These are phyloP conservation scores for Noccaea caerulescens DNA, from an alignment of 345 rosid genomes.

Conservation along the genomic window DNA sequence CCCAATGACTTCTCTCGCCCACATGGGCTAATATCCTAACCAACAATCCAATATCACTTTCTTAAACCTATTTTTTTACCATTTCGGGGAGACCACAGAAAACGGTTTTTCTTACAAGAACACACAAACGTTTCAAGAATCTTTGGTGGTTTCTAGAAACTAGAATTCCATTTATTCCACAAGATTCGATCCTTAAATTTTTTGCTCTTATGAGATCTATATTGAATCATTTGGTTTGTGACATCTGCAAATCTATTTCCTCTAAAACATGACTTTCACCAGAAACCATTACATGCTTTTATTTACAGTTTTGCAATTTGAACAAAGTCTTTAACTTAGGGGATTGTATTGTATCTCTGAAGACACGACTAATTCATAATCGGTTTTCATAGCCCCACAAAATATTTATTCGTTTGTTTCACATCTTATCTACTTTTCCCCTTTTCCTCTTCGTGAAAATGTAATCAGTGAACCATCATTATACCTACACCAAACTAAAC, in stretches of 20 bases:
- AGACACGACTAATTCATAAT: background rate
- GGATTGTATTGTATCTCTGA: background rate
- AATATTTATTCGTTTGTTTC: background rate
- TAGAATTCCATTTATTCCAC: background rate
- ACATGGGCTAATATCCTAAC: background rate
- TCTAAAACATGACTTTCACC: background rate
- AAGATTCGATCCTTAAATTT: background rate
- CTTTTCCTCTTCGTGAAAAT: slow-evolving; percentile 2
- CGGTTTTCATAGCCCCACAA: background rate
- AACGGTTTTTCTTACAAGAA: background rate
- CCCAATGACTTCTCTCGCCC: background rate
- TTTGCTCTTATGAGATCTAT: background rate
- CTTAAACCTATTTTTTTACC: background rate
- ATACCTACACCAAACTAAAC: slow-evolving; percentile 4
- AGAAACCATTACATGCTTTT: background rate
- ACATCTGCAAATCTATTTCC: background rate
- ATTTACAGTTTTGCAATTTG: background rate
- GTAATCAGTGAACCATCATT: slow-evolving; percentile 1
- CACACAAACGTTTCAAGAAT: background rate
- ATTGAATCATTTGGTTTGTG: background rate
- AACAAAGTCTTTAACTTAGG: background rate
- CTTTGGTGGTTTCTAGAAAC: background rate
- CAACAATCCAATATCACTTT: background rate
- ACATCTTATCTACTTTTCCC: background rate
- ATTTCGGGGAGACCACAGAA: background rate